These are phyloP conservation scores for Microcyclospora pomicola DNA, from an alignment of 2,329 filamentous ascomycete species.

Conservation along the genomic window DNA sequence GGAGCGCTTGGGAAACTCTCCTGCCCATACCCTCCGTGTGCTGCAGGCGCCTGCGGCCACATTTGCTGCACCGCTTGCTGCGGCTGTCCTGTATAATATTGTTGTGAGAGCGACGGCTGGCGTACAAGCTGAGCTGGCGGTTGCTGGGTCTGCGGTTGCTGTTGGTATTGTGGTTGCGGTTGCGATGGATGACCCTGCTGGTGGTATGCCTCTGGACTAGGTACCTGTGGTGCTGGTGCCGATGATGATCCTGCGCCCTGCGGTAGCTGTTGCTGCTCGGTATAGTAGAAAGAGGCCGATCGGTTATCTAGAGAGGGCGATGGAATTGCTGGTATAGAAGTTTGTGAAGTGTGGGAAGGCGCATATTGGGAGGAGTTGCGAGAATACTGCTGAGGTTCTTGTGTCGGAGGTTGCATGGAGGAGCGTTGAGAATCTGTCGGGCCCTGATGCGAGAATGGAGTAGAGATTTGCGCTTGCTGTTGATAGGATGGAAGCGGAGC, in stretches of 20 bases:
- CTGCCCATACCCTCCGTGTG: conserved; percentile 20
- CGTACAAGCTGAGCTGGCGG: conserved; percentile 5
- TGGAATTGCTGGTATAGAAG: conserved; percentile 13
- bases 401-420: conserved; percentile 15
- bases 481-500: conserved; percentile 19
- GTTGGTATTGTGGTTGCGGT: conserved; percentile 12
- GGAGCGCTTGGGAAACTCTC: conserved; percentile 22
- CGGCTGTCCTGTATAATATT: conserved; percentile 7
- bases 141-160: conserved; percentile 12
- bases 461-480: conserved; percentile 12
- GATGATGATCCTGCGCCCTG: conserved; percentile 6
- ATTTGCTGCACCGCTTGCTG: conserved; percentile 12
- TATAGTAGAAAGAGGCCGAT: conserved; percentile 46
- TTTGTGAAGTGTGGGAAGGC: conserved; percentile 18
- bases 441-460: conserved; percentile 9
- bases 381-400: conserved; percentile 18
- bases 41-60: conserved; percentile 21
- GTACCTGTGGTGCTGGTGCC: conserved; percentile 14
- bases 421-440: conserved; percentile 5
- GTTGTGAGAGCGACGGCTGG: conserved; percentile 7
- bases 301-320: conserved; percentile 33
- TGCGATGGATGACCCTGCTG: conserved; percentile 16
- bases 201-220: conserved; percentile 16
- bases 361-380: conserved; percentile 23
- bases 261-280: conserved; percentile 18